Conservation (phyloP, 169 alveolate species). For the Toxoplasma gondii region DNA sequence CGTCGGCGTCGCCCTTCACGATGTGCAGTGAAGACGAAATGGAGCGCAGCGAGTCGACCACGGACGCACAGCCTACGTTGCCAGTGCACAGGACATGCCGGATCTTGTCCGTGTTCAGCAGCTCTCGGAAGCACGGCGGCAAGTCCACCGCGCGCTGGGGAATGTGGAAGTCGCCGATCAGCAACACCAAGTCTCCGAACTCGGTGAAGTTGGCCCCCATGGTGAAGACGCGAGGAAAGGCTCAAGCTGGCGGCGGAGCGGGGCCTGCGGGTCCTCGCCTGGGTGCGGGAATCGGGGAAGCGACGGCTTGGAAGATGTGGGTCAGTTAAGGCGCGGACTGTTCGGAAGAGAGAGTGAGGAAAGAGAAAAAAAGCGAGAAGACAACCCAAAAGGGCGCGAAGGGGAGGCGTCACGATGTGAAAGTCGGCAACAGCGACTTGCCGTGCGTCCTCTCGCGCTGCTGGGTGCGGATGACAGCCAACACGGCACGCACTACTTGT, state of each 20-base stretch:
- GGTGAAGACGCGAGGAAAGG: neutral
- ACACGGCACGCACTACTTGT: too few relatives aligned
- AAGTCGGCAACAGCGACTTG: too few relatives aligned
- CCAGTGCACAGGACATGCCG: constrained; percentile 88
- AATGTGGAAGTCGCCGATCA: constrained; percentile 92
- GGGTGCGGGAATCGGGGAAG: neutral
- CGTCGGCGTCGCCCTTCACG: constrained; percentile 93
- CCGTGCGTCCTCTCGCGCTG: too few relatives aligned
- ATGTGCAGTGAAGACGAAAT: constrained; percentile 88
- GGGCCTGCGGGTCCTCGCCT: too few relatives aligned
- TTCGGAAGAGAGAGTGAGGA: neutral
- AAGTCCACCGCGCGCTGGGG: constrained; percentile 91
- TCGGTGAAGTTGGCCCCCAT: constrained; percentile 71
- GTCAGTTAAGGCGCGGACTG: neutral
- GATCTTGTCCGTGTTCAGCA: constrained; percentile 85
- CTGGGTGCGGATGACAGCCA: too few relatives aligned
- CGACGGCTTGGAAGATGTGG: neutral
- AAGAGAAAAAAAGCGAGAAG: neutral
- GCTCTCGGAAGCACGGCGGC: constrained; percentile 90
- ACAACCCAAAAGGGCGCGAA: too few relatives aligned
- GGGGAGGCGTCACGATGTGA: too few relatives aligned
- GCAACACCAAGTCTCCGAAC: constrained; percentile 82
- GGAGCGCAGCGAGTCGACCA: constrained; percentile 89
- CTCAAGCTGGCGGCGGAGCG: neutral
- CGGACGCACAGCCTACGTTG: constrained; percentile 86